These are phyloP conservation scores for Ambrosia artemisiifolia DNA, from an alignment of 129 eudicot species.

Conservation along the genomic window DNA sequence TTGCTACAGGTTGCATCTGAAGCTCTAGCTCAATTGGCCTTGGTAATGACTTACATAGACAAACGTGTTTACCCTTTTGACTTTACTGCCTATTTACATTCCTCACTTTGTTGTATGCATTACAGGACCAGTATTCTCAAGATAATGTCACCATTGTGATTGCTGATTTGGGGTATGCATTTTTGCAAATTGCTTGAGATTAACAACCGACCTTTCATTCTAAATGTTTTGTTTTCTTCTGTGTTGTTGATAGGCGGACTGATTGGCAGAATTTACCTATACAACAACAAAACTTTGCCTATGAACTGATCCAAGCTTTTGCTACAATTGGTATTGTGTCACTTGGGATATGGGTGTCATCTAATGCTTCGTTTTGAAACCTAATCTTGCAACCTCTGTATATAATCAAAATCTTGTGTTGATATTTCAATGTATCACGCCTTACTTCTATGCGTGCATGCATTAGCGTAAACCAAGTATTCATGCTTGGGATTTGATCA, in stretches of 20 bases:
- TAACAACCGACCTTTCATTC: neutral
- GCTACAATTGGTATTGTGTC: slow-evolving; percentile 77
- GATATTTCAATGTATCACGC: slow-evolving; percentile 18
- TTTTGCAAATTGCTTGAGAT: neutral
- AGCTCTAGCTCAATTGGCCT: slow-evolving; percentile 84
- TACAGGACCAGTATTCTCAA: slow-evolving; percentile 77
- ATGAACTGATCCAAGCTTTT: slow-evolving; percentile 82
- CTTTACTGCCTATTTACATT: neutral
- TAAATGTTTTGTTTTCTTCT: neutral
- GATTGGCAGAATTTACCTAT: slow-evolving; percentile 71
- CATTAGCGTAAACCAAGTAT: slow-evolving; percentile 1
- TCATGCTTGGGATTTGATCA: slow-evolving; percentile 73
- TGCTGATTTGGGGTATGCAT: slow-evolving; percentile 89
- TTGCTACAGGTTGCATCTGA: slow-evolving; percentile 76
- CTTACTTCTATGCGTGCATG: slow-evolving; percentile 22
- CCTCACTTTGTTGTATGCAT: slow-evolving; percentile 1
- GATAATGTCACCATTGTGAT: slow-evolving; percentile 88
- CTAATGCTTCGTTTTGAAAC: slow-evolving; percentile 45
- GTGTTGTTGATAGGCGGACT: slow-evolving; percentile 55
- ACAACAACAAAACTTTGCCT: slow-evolving; percentile 53
- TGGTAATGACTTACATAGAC: slow-evolving; percentile 47
- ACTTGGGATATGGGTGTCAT: slow-evolving; percentile 82
- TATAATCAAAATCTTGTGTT: slow-evolving; percentile 32
- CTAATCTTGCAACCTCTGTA: slow-evolving; percentile 34
- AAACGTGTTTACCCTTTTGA: slow-evolving; percentile 2